Conservation (phyloP, 805 yeast genomes). For the Yamadazyma nakazawae region DNA sequence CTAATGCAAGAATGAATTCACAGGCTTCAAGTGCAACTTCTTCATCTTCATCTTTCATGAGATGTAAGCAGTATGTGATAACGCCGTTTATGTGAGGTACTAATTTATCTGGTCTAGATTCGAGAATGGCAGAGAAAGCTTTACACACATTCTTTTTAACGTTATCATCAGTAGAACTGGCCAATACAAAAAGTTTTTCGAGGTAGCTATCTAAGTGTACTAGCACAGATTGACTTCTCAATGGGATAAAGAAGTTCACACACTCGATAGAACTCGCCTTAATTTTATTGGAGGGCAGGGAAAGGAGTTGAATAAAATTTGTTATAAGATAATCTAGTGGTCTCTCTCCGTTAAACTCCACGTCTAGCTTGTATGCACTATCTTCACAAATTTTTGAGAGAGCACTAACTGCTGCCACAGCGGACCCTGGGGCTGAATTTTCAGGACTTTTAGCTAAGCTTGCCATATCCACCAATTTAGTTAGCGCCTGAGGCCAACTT, state of each 20-base stretch:
- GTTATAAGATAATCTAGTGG: conserved; percentile 71
- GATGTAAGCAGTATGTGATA: conserved; percentile 75
- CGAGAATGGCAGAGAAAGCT: conserved; percentile 68
- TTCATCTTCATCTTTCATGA: conserved; percentile 63
- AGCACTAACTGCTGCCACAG: conserved; percentile 79
- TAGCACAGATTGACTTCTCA: conserved; percentile 63
- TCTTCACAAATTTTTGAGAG: conserved; percentile 90
- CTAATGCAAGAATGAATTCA: conserved; percentile 77
- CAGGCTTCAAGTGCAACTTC: conserved; percentile 88
- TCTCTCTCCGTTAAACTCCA: conserved; percentile 58
- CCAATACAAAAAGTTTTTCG: conserved; percentile 61
- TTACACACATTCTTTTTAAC: conserved; percentile 76
- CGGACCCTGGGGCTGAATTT: conserved; percentile 23
- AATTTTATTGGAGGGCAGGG: conserved; percentile 42
- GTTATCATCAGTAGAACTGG: conserved; percentile 54
- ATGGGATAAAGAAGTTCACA: conserved; percentile 69
- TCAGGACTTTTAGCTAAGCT: conserved; percentile 34
- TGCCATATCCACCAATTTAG: conserved; percentile 51
- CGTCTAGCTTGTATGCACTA: conserved; percentile 60
- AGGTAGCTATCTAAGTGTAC: conserved; percentile 66
- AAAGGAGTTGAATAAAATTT: conserved; percentile 48
- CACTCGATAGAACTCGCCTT: conserved; percentile 66
- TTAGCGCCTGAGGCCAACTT: conserved; percentile 73
- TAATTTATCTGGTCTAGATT: conserved; percentile 75
- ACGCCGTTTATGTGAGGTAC: conserved; percentile 84